Percentiles rank a stretch among this genome's conserved stretches.
Conservation (phyloP, 805 yeast species). For the Kregervanrija delftensis region DNA sequence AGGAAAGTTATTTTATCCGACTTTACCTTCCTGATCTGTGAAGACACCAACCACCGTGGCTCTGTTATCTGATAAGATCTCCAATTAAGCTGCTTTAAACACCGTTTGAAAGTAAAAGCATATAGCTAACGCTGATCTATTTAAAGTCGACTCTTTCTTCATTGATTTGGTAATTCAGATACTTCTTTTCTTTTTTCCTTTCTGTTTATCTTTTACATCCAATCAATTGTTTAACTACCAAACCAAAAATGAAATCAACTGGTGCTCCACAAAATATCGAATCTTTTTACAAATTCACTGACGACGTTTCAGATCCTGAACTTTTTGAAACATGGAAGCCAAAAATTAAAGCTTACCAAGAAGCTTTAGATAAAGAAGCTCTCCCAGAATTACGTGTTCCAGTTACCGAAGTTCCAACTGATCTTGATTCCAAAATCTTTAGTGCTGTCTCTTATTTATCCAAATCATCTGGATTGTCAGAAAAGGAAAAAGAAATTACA, state of each 20-base stretch:
- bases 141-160: no score
- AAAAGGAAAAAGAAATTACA: slow-evolving; percentile 37
- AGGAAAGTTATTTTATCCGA: not conserved
- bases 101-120: no score
- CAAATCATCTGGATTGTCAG: slow-evolving; percentile 26
- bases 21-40: not conserved
- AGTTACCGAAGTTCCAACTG: slow-evolving; percentile 26
- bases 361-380: slow-evolving; percentile 20
- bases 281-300: slow-evolving; percentile 24
- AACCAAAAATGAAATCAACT: slow-evolving; percentile 6
- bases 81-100: no score
- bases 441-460: slow-evolving; percentile 30
- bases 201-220: not conserved
- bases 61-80: no score
- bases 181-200: not conserved
- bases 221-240: not conserved
- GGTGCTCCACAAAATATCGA: slow-evolving; percentile 25
- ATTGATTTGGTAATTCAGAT: no score
- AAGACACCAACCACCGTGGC: not conserved
- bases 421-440: slow-evolving; percentile 29
- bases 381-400: slow-evolving; percentile 26
- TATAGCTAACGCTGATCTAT: no score
- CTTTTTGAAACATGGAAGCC: slow-evolving; percentile 40
- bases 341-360: slow-evolving; percentile 35
- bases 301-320: slow-evolving; percentile 30